Conservation (phyloP, 306 rosid species). For the Aeschynomene evenia region DNA sequence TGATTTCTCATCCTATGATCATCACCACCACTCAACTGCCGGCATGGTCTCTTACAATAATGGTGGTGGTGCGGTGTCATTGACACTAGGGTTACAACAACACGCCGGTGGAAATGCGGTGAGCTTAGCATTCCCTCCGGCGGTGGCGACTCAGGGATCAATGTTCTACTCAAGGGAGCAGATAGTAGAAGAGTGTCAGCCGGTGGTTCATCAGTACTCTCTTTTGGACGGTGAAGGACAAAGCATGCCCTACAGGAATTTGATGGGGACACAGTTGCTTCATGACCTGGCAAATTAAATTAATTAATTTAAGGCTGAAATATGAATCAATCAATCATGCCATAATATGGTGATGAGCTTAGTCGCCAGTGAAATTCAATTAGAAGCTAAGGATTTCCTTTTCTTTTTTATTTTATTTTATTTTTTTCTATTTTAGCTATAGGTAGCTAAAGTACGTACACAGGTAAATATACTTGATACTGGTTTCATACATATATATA, state of each 20-base stretch:
- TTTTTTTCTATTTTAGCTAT: background rate
- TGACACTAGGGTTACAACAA: slow-evolving; percentile 91
- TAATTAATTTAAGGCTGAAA: background rate
- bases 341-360: background rate
- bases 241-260: slow-evolving; percentile 73
- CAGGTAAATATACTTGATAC: slow-evolving; percentile 22
- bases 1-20: slow-evolving; percentile 62
- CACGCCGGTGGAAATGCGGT: slow-evolving; percentile 65
- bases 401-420: background rate
- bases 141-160: slow-evolving; percentile 42
- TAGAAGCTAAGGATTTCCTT: background rate
- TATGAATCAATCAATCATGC: background rate
- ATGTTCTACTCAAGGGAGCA: slow-evolving; percentile 62
- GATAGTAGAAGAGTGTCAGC: slow-evolving; percentile 60
- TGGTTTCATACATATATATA: slow-evolving; percentile 32
- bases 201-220: slow-evolving; percentile 75
- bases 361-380: slow-evolving; percentile 1
- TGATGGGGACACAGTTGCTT: slow-evolving; percentile 86
- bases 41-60: slow-evolving; percentile 28
- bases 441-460: slow-evolving; percentile 9
- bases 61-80: slow-evolving; percentile 60
- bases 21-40: slow-evolving; percentile 39
- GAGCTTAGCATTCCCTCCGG: slow-evolving; percentile 58
- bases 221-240: slow-evolving; percentile 71
- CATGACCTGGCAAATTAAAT: slow-evolving; percentile 59